Evolutionary conservation across 306 rosid genomes (phyloP), one percentile per base, ranked within the genome.

Genomic region (Trifolium fragiferum): DNA sequence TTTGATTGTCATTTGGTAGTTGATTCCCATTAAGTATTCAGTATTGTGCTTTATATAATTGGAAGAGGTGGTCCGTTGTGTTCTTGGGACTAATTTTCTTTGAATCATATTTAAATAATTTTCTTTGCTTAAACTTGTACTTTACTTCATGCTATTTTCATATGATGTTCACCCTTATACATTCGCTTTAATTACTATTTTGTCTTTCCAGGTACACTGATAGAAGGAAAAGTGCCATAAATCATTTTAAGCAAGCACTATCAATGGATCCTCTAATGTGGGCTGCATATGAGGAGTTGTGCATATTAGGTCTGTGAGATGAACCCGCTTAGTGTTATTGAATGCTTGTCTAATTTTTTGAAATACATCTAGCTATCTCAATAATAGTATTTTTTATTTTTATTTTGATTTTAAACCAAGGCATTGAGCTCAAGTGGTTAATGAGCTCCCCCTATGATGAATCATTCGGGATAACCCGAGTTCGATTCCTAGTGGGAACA

Each of bases 281-380:
- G 99, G 87, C 84, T 79, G 99, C 99, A 46, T 94, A 86, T 63
- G 98, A 92, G 66, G 99, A 92, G 81, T 87, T 94, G 47, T 94
- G 98, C 75, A 73, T 87, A 80, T 84, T 94, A 91, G 98, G 98
- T 91, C 16, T 73, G 87, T 82, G 59, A 72, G 79, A 32, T 10
- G 60, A 78, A 72, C 15, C 53, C 68, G 41, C 41, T 40, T 69
- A 13, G 61, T 57, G 66, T 82, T 23, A 18, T 70, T 78, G 50
- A 9, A 57, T 30, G 64, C 43, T 6, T 47, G 66, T 58, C 67
- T 64, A 55, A 21, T 53, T 68, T 44, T 68, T 10, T 14, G 27
- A 44, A 55, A 41, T 55, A 44, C 25, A 50, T 51, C n/a, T 47
- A 68, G 19, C 44, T 43, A 33, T 61, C 73, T 66, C 32, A 25